These are phyloP conservation scores for Orbilia ellipsospora DNA, from an alignment of 2,329 filamentous ascomycete species.

Conservation along the genomic window DNA sequence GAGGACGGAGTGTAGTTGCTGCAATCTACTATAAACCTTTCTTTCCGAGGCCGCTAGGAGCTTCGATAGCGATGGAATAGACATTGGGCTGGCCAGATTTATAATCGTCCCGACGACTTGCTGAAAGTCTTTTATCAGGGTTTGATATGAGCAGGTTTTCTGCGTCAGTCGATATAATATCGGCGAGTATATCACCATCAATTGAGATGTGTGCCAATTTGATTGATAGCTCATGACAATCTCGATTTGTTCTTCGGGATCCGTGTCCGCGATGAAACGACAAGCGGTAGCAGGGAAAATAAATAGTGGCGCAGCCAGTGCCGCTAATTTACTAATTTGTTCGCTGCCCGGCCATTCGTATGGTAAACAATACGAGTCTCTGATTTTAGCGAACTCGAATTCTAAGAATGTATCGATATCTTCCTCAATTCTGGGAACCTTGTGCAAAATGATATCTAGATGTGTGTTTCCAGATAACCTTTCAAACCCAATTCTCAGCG, in stretches of 20 bases:
- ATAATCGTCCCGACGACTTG: conserved; percentile 19
- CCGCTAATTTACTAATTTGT: background rate
- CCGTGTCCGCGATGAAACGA: conserved; percentile 19
- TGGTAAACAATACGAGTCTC: background rate
- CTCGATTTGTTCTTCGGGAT: conserved; percentile 21
- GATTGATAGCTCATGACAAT: conserved; percentile 14
- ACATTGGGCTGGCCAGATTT: conserved; percentile 16
- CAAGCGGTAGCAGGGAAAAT: conserved; percentile 27
- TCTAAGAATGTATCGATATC: conserved; percentile 63
- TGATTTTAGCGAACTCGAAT: conserved; percentile 60
- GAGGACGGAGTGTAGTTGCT: conserved; percentile 22
- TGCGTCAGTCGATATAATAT: conserved; percentile 9
- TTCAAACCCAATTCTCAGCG: conserved; percentile 62
- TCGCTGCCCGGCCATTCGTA: conserved; percentile 4
- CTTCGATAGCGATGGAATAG: conserved; percentile 3
- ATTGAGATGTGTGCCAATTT: background rate
- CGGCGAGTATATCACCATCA: conserved; percentile 15
- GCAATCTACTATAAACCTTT: background rate
- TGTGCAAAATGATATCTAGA: conserved; percentile 62
- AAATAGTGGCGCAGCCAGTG: conserved; percentile 26
- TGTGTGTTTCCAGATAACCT: conserved; percentile 58
- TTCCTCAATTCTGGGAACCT: conserved; percentile 61
- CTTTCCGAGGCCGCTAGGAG: background rate
- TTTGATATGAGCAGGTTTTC: background rate
- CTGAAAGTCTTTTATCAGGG: conserved; percentile 2